Evolutionary conservation across 257 asterid species (phyloP).

Genomic region (Ilex asprella): DNA sequence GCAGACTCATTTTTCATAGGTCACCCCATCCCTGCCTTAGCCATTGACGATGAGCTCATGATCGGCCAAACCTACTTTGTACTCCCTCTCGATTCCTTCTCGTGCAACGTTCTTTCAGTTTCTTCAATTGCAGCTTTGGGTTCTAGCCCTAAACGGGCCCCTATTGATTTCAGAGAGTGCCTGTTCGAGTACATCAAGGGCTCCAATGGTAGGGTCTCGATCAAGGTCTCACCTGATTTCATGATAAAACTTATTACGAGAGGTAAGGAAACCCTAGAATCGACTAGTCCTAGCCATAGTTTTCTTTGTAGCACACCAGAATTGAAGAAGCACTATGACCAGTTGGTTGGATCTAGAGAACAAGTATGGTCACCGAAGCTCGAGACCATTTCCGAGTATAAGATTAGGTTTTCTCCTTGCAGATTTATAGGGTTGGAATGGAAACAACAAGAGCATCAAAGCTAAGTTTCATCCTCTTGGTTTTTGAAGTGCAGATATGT

Average conservation of each 20-base stretch:
- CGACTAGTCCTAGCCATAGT: not conserved
- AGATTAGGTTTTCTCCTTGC: constrained; percentile 66
- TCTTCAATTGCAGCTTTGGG: constrained; percentile 43
- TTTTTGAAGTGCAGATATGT: too few species aligned
- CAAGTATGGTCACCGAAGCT: constrained; percentile 76
- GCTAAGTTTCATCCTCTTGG: not conserved
- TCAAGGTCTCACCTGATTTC: constrained; percentile 57
- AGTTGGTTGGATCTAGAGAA: constrained; percentile 52
- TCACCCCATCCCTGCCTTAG: constrained; percentile 49
- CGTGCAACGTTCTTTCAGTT: constrained; percentile 31
- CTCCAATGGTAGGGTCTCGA: constrained; percentile 53
- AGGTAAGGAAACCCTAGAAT: not conserved
- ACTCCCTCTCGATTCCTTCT: constrained; percentile 56
- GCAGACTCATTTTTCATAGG: constrained; percentile 82
- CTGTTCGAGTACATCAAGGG: constrained; percentile 60
- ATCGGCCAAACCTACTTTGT: constrained; percentile 54
- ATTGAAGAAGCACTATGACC: constrained; percentile 59
- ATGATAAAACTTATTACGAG: constrained; percentile 34
- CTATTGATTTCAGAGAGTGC: constrained; percentile 31
- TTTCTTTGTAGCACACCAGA: constrained; percentile 74
- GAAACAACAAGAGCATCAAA: constrained; percentile 37
- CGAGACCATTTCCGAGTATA: constrained; percentile 66
- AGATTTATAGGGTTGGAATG: constrained; percentile 53
- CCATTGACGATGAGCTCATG: constrained; percentile 42
- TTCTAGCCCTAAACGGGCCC: constrained; percentile 9